Base-by-base conservation (phyloP, 2,329 filamentous ascomycete species). In the Colletotrichum lini region DNA sequence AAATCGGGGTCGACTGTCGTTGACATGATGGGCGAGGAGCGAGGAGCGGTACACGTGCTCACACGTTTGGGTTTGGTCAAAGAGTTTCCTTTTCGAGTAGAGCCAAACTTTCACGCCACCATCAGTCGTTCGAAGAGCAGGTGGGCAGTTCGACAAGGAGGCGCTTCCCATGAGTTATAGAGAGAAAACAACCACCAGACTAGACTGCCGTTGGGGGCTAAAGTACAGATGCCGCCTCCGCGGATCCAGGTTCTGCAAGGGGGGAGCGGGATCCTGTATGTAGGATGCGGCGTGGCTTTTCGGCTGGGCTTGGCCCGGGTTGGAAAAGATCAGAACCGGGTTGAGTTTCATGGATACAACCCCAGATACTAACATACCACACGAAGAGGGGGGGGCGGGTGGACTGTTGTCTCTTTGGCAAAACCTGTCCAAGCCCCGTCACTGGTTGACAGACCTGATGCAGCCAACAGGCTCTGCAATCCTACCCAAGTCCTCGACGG, bases 271-370 rank as follows among this genome's bases (percentile, higher is more conserved):
- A 44, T 10, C 9, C 50, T 21, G 52, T 63, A 30, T 21, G 52
- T 58, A 30, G n/a, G 47, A 68, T n/a, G 47, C 65, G 40, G 65
- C 59, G 30, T 45, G 30, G 38, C 40, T 35, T 54, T 47, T 45
- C 23, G 23, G 5, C 16, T n/a, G n/a, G 60, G 21, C 18, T 47
- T 35, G 30, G 2, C 30, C 9, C 8, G 30, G 30, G 53, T 52
- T 21, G 30, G 42, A 53, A 52, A 42, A 63, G 65, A 54, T 59
- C 58, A 68, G 58, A 68, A 58, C 69, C 45, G 35, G 65, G 65
- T 44, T 54, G 16, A 18, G 56, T 69, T 53, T 44, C 65, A 68
- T 59, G 69, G 47, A 72, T 72, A 65, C 42, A 54, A 71, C 65
- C 65, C 53, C 50, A 59, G 65, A 68, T 53, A 64, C 68, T 50